Base-by-base conservation (phyloP, 805 yeast species). In the Clavispora asparagi region DNA sequence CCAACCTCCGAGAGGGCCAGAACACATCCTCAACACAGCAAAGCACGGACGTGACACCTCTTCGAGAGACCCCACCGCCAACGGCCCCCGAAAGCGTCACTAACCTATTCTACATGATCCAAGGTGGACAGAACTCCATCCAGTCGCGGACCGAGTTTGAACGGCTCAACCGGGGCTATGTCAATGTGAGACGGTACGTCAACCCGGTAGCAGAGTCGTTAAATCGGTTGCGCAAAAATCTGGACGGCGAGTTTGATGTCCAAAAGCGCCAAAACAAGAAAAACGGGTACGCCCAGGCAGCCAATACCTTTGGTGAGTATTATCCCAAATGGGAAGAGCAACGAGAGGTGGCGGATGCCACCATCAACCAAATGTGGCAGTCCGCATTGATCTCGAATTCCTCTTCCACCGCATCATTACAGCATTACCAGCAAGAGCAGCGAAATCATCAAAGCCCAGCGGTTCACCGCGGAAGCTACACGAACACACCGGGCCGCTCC, bases 101-200 rank as follows among this genome's bases (percentile, higher is more conserved):
- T 25, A 48, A 49, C 33, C 39, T 54, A 44, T 42, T 54, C 38
- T 48, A 45, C 30, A 43, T 50, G 41, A 47, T 52, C 7, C 74
- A 64, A 41, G 59, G 43, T 40, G 64, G 64, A 23, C 67, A 59
- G 40, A 76, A 76, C 38, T 75, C 81, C 7, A 77, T 83, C 17
- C 84, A 79, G 50, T 74, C 79, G 7, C 74, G 87, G 53, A 76
- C 88, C n/a, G 94, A 86, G 58, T 85, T 81, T 58, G 96, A 88
- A 61, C 73, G 87, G 50, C 74, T 86, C 29, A 79, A 90, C 12
- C 73, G 91, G 50, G 95, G 87, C 57, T 85, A 82, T 52, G 68
- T 82, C 38, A 84, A 78, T 53, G 82, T 85, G 0, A 68, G 90
- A 57, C 71, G 94, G 49, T 79, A 83, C 62, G 67, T 70, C 35